These are phyloP conservation scores for Bipolaris zeicola DNA, from an alignment of 2,329 filamentous ascomycete genomes.

Conservation along the genomic window DNA sequence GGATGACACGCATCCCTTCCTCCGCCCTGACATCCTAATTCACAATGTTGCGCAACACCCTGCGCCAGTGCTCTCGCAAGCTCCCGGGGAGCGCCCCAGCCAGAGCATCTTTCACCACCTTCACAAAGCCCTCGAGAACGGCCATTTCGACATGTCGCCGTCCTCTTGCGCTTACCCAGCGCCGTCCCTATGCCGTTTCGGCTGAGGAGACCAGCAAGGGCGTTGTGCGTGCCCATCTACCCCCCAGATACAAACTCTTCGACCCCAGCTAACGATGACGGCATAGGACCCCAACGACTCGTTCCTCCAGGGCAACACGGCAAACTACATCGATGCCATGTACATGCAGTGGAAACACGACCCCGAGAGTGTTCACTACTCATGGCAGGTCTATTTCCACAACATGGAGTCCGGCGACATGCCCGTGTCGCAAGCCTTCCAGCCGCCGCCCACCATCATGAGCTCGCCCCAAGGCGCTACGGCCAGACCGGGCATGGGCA, in stretches of 20 bases:
- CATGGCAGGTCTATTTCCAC: conserved; percentile 99
- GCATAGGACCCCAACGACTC: conserved; percentile 83
- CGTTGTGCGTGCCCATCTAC: conserved; percentile 57
- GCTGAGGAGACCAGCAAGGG: conserved; percentile 64
- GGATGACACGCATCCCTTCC: conserved; percentile 37
- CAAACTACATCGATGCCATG: conserved; percentile 99
- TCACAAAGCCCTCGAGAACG: conserved; percentile 47
- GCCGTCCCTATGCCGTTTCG: conserved; percentile 63
- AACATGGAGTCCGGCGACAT: conserved; percentile 99
- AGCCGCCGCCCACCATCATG: conserved; percentile 89
- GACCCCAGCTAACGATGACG: conserved; percentile 35
- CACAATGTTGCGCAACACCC: conserved; percentile 74
- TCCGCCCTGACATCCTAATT: conserved; percentile 24
- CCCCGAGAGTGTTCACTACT: conserved; percentile 90
- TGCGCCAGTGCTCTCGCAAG: conserved; percentile 69
- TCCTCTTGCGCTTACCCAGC: conserved; percentile 54
- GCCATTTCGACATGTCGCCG: conserved; percentile 56
- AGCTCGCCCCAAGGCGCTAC: conserved; percentile 77
- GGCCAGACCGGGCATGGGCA: conserved; percentile 71
- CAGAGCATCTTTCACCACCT: conserved; percentile 52
- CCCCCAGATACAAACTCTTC: conserved; percentile 17
- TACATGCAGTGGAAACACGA: conserved; percentile 97
- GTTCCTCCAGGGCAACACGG: conserved; percentile 94
- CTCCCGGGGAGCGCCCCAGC: conserved; percentile 60
- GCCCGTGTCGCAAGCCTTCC: conserved; percentile 96